Conservation (phyloP, 2,329 filamentous ascomycete genomes). For the Graphilbum ipis-grandicollis region DNA sequence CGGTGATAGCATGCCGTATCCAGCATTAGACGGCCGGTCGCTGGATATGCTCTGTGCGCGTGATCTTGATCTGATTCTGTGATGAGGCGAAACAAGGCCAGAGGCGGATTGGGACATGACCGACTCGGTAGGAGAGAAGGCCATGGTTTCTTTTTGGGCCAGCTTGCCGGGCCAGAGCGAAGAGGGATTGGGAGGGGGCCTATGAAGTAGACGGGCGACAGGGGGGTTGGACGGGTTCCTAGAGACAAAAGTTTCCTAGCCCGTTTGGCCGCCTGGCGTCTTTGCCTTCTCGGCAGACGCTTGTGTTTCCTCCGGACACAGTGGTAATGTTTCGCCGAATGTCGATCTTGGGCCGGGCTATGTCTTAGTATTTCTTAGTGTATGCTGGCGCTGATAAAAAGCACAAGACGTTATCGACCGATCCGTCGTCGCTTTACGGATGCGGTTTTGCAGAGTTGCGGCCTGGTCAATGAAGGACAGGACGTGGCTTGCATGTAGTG, state of each 20-base stretch:
- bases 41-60: slow-evolving; percentile 51
- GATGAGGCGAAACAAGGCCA: slow-evolving; percentile 12
- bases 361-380: neutral
- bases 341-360: neutral
- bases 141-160: slow-evolving; percentile 5
- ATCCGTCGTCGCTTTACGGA: too few species aligned
- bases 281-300: neutral
- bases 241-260: neutral
- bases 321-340: neutral
- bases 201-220: neutral
- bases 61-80: slow-evolving; percentile 23
- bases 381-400: neutral
- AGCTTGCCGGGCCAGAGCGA: neutral
- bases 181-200: neutral
- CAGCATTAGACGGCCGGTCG: slow-evolving; percentile 46
- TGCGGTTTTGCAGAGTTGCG: too few species aligned
- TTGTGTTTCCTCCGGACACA: neutral
- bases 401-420: too few species aligned
- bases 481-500: too few species aligned
- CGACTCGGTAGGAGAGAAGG: slow-evolving; percentile 5
- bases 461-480: too few species aligned
- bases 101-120: slow-evolving; percentile 9
- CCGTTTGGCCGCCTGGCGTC: neutral
- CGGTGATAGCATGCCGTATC: slow-evolving; percentile 44
- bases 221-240: neutral